These are phyloP conservation scores for Thymus mandschuricus DNA, from an alignment of 257 asterid species.

Conservation along the genomic window DNA sequence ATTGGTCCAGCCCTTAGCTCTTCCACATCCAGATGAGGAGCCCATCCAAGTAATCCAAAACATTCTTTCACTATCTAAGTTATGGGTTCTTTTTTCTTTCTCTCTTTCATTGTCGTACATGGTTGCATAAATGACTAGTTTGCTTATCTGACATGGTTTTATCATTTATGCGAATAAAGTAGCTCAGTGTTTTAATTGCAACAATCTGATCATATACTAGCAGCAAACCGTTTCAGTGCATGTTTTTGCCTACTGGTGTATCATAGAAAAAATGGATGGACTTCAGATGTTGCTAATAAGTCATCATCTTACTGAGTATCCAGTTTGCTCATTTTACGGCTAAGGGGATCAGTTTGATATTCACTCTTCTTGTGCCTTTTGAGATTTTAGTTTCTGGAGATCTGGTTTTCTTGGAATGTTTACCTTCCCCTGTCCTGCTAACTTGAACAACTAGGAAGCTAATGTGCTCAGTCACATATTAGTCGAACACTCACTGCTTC, in stretches of 20 bases:
- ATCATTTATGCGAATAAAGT: conserved; percentile 1
- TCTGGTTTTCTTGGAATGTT: background rate
- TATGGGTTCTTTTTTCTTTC: background rate
- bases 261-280: conserved; percentile 9
- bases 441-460: background rate
- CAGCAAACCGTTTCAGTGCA: background rate
- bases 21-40: conserved; percentile 95
- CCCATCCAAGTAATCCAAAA: conserved; percentile 73
- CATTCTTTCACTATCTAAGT: conserved; percentile 6
- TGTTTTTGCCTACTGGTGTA: background rate
- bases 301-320: background rate
- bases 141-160: background rate
- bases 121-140: background rate
- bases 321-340: background rate
- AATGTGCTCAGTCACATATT: background rate
- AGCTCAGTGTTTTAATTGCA: background rate
- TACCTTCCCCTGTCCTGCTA: background rate
- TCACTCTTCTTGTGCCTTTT: background rate
- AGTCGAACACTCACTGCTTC: background rate
- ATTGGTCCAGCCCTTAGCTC: conserved; percentile 97
- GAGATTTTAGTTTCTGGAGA: conserved; percentile 6
- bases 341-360: background rate
- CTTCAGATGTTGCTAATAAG: background rate
- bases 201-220: conserved; percentile 4
- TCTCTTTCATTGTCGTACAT: background rate